phyloP scores from a whole-genome alignment of 805 yeast genomes.

The Wickerhamomyces hampshirensis region DNA sequence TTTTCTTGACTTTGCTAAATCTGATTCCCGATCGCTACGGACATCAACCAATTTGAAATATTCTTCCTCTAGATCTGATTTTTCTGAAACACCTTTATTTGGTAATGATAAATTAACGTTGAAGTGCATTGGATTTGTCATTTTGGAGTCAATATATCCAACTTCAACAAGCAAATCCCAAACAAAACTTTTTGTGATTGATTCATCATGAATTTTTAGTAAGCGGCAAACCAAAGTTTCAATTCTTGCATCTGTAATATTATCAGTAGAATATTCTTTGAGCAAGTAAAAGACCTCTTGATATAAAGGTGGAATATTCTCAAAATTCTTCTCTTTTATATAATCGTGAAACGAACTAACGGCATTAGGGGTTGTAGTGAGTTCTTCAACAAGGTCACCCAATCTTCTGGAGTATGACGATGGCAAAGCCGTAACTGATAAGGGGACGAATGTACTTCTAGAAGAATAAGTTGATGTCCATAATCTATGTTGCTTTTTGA shows the following conservation, averaged over 20 bases:
- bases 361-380: conserved; percentile 1
- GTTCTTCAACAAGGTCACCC: conserved; percentile 26
- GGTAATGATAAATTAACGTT: conserved; percentile 44
- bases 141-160: conserved; percentile 16
- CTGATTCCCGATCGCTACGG: conserved; percentile 7
- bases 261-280: conserved; percentile 53
- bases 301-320: conserved; percentile 13
- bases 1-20: conserved; percentile 27
- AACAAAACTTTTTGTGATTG: conserved; percentile 48
- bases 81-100: conserved; percentile 34
- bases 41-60: conserved; percentile 33
- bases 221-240: conserved; percentile 44
- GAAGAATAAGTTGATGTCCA: conserved; percentile 36
- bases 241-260: conserved; percentile 40
- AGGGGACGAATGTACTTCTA: conserved; percentile 32
- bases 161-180: conserved; percentile 42
- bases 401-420: conserved; percentile 31
- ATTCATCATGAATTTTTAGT: conserved; percentile 26
- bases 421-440: conserved; percentile 41
- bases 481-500: conserved; percentile 43
- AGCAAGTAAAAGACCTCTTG: conserved; percentile 41
- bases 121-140: conserved; percentile 48
- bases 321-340: conserved; percentile 10
- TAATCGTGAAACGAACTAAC: conserved; percentile 19
- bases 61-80: conserved; percentile 38